A percentile compares a stretch with the other conserved stretches of the same genome.
Evolutionary conservation across 225 moss, liverwort and hornwort genomes (phyloP).

Genomic region (Polytrichum formosum): DNA sequence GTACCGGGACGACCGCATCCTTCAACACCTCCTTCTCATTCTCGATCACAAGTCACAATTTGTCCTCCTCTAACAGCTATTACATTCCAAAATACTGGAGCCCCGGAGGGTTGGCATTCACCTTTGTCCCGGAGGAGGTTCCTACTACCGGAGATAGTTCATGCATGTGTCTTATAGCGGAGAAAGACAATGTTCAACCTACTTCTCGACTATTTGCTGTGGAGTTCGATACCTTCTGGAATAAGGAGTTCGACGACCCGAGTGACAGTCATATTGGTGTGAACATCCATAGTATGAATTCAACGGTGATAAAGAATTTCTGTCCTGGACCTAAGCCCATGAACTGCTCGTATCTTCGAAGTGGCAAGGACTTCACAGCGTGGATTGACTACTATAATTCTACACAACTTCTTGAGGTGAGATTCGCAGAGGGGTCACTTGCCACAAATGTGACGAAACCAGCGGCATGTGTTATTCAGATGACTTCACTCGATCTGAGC

Average conservation of each 20-base stretch:
- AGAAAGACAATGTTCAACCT: neutral
- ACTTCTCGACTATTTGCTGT: conserved; percentile 38
- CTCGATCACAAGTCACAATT: conserved; percentile 1
- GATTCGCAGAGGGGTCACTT: conserved; percentile 1
- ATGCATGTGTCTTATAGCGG: conserved; percentile 32
- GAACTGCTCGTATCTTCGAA: conserved; percentile 20
- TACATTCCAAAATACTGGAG: neutral
- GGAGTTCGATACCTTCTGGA: conserved; percentile 43
- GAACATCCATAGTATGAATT: conserved; percentile 14
- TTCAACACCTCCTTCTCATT: conserved; percentile 31
- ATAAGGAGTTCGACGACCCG: conserved; percentile 17
- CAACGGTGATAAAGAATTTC: conserved; percentile 9
- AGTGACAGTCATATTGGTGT: conserved; percentile 31
- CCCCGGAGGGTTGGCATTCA: conserved; percentile 46
- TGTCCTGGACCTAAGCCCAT: neutral
- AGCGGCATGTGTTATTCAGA: neutral
- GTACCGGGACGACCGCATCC: conserved; percentile 17
- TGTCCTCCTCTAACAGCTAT: rapidly evolving
- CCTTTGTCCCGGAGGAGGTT: conserved; percentile 9
- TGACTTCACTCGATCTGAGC: conserved; percentile 1
- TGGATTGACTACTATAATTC: conserved; percentile 45
- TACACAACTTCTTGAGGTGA: conserved; percentile 10
- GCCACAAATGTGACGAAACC: conserved; percentile 6
- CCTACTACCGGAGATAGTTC: neutral
- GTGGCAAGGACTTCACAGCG: conserved; percentile 3